Conservation (phyloP, 2,329 filamentous ascomycete species). For the Orbilia blumenaviensis region DNA sequence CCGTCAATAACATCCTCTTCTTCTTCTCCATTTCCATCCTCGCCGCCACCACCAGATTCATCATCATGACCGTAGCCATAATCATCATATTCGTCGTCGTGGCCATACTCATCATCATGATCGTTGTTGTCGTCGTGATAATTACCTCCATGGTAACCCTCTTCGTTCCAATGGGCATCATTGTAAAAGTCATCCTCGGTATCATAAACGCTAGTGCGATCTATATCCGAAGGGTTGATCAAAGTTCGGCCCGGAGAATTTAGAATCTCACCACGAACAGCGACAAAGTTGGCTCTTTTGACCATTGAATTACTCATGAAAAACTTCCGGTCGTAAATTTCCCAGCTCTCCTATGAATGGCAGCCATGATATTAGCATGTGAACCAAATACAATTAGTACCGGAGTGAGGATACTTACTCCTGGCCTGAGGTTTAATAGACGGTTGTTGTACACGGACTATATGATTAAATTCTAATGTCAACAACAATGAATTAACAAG, state of each 20-base stretch:
- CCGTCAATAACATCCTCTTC: too few species aligned
- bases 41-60: too few species aligned
- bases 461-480: neutral
- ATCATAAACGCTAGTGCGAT: constrained; percentile 3
- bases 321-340: constrained; percentile 4
- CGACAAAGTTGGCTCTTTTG: constrained; percentile 11
- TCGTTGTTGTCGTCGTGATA: neutral
- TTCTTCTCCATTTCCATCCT: too few species aligned
- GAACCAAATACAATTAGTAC: too few species aligned
- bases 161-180: neutral
- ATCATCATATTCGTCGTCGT: neutral
- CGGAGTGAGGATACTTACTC: neutral
- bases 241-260: neutral
- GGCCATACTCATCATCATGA: neutral
- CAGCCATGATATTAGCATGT: neutral
- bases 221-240: constrained; percentile 1
- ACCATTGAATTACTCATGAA: neutral
- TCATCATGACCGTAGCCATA: too few species aligned
- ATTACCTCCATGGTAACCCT: neutral
- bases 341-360: neutral
- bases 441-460: neutral
- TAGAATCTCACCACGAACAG: constrained; percentile 5
- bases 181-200: constrained; percentile 4
- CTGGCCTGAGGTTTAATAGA: neutral
- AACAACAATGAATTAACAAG: neutral